A percentile compares a stretch with the other conserved stretches of the same genome.
Conservation (phyloP, 1,139 yeast genomes). For the Casaregolazyma suthepensis region DNA sequence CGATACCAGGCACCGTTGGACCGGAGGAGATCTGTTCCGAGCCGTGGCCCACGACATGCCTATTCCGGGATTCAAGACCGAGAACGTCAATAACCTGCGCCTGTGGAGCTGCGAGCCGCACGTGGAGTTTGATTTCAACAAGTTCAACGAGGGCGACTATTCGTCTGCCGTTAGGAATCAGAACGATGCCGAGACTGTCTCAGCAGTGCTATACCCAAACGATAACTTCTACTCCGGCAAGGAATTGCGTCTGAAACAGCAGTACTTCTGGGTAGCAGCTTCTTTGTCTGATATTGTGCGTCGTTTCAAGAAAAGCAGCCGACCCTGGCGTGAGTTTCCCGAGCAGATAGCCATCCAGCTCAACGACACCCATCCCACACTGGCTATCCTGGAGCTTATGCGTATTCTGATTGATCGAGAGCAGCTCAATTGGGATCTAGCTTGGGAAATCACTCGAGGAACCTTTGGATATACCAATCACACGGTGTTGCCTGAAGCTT, state of each 20-base stretch:
- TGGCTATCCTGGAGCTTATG: slow-evolving; percentile 86
- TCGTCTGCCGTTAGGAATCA: slow-evolving; percentile 76
- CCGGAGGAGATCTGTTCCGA: slow-evolving; percentile 80
- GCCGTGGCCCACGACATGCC: slow-evolving; percentile 95
- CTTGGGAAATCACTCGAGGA: slow-evolving; percentile 75
- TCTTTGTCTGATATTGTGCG: slow-evolving; percentile 87
- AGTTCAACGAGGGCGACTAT: slow-evolving; percentile 90
- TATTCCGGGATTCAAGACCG: slow-evolving; percentile 82
- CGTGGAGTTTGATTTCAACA: slow-evolving; percentile 83
- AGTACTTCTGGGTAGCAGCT: slow-evolving; percentile 96
- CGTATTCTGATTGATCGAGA: slow-evolving; percentile 82
- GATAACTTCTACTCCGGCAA: slow-evolving; percentile 90
- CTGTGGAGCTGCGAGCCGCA: slow-evolving; percentile 91
- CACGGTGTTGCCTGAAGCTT: slow-evolving; percentile 90
- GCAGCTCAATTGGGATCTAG: slow-evolving; percentile 70
- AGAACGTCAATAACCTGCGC: slow-evolving; percentile 81
- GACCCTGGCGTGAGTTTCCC: slow-evolving; percentile 77
- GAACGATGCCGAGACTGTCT: slow-evolving; percentile 85
- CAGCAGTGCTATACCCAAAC: slow-evolving; percentile 88
- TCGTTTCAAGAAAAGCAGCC: slow-evolving; percentile 74
- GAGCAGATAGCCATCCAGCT: slow-evolving; percentile 88
- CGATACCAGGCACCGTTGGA: slow-evolving; percentile 60
- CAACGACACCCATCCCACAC: slow-evolving; percentile 92
- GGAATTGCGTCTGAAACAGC: slow-evolving; percentile 88
- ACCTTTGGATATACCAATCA: slow-evolving; percentile 94